A percentile compares a stretch with the other conserved stretches of the same genome.
Evolutionary conservation across 176 grass and related monocot genomes (phyloP).

Genomic region (Cocos nucifera): DNA sequence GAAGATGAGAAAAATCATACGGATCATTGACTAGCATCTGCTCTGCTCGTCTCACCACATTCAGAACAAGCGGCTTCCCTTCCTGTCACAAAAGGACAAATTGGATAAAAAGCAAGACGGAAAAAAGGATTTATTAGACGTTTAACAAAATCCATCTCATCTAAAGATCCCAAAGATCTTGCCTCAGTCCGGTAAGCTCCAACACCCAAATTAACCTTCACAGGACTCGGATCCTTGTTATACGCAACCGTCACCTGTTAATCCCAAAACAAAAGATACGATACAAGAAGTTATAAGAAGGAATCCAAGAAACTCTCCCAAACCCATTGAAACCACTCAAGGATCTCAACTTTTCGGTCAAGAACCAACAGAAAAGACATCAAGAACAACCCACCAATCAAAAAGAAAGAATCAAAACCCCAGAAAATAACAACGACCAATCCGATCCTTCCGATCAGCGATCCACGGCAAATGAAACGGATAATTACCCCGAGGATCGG

Average conservation of each 20-base stretch:
- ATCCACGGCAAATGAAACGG: not conserved
- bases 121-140: not conserved
- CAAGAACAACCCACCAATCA: too few relatives aligned
- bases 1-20: slow-evolving; percentile 29
- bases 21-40: slow-evolving; percentile 54
- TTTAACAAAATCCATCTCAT: too few relatives aligned
- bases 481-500: slow-evolving; percentile 77
- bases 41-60: slow-evolving; percentile 79
- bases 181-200: slow-evolving; percentile 98
- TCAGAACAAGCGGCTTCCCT: slow-evolving; percentile 95
- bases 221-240: slow-evolving; percentile 93
- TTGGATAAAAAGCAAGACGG: not conserved
- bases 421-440: too few relatives aligned
- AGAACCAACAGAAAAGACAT: too few relatives aligned
- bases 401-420: too few relatives aligned
- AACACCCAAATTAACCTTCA: slow-evolving; percentile 93
- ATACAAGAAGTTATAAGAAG: not conserved
- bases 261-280: not conserved
- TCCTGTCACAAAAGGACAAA: slow-evolving; percentile 39
- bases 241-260: slow-evolving; percentile 81
- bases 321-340: too few relatives aligned
- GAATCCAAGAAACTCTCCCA: too few relatives aligned
- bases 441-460: not conserved
- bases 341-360: too few relatives aligned
- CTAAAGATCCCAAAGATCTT: slow-evolving; percentile 2